Evolutionary conservation across 345 rosid genomes (phyloP).

Genomic region (Eucalyptus brandiana): DNA sequence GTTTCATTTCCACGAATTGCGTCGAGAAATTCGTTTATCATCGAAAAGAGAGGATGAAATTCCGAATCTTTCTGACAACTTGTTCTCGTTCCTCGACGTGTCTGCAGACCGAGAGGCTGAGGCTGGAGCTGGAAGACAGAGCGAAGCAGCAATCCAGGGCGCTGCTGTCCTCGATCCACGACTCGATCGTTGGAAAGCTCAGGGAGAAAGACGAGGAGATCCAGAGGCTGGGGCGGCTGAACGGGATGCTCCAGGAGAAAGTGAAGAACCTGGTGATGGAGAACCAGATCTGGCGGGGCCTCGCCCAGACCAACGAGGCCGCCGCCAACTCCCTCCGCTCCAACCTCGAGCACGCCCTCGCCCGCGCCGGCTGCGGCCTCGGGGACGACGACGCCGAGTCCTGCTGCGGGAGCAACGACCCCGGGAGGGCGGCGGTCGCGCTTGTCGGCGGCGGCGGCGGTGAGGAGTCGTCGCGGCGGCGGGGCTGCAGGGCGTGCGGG

Average conservation of each 20-base stretch:
- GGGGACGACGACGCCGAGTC: constrained; percentile 43
- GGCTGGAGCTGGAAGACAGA: constrained; percentile 45
- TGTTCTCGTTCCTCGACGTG: neutral
- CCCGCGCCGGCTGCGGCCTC: constrained; percentile 15
- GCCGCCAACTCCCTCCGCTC: constrained; percentile 50
- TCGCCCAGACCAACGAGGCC: constrained; percentile 69
- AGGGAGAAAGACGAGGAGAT: constrained; percentile 67
- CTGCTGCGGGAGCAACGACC: constrained; percentile 55
- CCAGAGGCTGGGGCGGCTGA: constrained; percentile 30
- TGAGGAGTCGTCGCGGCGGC: neutral
- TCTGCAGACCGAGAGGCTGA: constrained; percentile 39
- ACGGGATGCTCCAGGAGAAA: constrained; percentile 56
- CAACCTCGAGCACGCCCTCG: constrained; percentile 59
- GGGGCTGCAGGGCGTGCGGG: constrained; percentile 50
- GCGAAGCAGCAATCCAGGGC: constrained; percentile 48
- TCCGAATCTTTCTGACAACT: neutral
- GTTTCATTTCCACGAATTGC: neutral
- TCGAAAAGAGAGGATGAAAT: neutral
- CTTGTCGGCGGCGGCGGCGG: neutral
- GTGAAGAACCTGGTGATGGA: constrained; percentile 38
- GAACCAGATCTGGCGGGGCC: constrained; percentile 63
- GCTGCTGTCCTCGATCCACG: constrained; percentile 30
- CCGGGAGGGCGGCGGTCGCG: neutral
- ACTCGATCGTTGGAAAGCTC: constrained; percentile 18
- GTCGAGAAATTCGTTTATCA: too few species aligned